phyloP scores from a whole-genome alignment of 257 asterid species.

The Jaltomata sinuosa region DNA sequence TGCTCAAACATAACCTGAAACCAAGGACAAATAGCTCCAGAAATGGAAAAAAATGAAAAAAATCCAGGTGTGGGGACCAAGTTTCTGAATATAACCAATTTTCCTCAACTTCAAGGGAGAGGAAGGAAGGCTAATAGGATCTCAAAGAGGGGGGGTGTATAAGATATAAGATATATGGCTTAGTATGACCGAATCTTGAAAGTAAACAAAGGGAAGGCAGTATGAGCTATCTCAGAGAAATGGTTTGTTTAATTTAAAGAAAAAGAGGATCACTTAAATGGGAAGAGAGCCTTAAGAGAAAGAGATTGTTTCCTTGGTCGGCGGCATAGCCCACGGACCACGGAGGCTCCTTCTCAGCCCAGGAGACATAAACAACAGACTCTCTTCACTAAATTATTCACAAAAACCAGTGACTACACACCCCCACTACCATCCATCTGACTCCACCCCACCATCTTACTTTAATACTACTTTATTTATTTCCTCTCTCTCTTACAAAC shows the following conservation, averaged over 20 bases:
- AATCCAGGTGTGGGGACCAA: slow-evolving; percentile 60
- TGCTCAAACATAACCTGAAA: slow-evolving; percentile 29
- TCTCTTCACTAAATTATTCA: slow-evolving; percentile 60
- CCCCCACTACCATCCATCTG: slow-evolving; percentile 36
- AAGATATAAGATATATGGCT: slow-evolving; percentile 20
- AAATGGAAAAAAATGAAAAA: slow-evolving; percentile 28
- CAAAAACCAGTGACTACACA: slow-evolving; percentile 30
- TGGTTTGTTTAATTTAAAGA: slow-evolving; percentile 25
- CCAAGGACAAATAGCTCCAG: slow-evolving; percentile 31
- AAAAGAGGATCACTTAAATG: slow-evolving; percentile 37
- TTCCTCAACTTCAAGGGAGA: slow-evolving; percentile 23
- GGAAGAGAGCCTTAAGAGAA: slow-evolving; percentile 43
- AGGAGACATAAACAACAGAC: slow-evolving; percentile 68
- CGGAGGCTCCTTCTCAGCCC: slow-evolving; percentile 70
- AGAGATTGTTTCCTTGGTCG: slow-evolving; percentile 75
- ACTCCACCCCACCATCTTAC: slow-evolving; percentile 40
- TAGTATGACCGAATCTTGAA: slow-evolving; percentile 69
- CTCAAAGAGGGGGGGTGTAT: slow-evolving; percentile 20
- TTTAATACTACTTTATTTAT: slow-evolving; percentile 17
- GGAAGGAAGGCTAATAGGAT: slow-evolving; percentile 30
- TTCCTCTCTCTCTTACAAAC: background rate
- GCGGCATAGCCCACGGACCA: slow-evolving; percentile 85
- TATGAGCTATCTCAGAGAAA: slow-evolving; percentile 11
- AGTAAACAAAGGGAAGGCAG: slow-evolving; percentile 20
- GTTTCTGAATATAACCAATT: slow-evolving; percentile 34